Base-by-base conservation (phyloP, 2,329 filamentous ascomycete genomes). In the Aspergillus pseudotamarii region DNA sequence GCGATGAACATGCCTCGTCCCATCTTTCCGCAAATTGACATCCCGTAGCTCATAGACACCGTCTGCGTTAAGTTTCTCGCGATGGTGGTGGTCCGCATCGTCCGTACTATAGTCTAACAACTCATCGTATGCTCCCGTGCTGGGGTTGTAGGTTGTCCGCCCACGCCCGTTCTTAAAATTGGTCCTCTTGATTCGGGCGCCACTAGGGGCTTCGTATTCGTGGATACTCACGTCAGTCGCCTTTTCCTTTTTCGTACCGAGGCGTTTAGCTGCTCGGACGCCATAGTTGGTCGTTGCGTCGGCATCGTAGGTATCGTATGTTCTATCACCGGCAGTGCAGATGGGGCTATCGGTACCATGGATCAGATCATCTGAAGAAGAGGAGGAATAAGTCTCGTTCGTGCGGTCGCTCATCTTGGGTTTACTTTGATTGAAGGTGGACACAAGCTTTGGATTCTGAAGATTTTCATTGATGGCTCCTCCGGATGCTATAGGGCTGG, bases 181-280 rank as follows among this genome's bases (percentile, higher is more conserved):
- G 14, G 28, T 30, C 11, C 2, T 14, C 10, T 51, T 51, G 26
- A 32, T 4, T 10, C 14, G 1, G 16, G 14, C 14, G n/a, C 48
- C 48, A 19, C 16, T 2, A 9, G 28, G 2, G 2, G 48, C 8
- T 19, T 51, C 48, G 6, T 32, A 19, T 51, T 30, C 48, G 14
- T 28, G 16, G 11, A 10, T 30, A 2, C 23, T 30, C 26, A 51
- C 2, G 26, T 51, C 26, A 2, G 23, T 28, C 8, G 48, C 3
- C 3, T 1, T 30, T 0, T n/a, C 1, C 16, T 30, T 30, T 2
- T 32, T 10, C 0, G 14, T n/a, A n/a, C 9, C 5, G 28, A 30
- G 48, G 9, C 2, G 19, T 51, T 28, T 16, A 51, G 48, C 23
- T 12, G 0, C 48, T 10, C 14, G 14, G 21, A 32, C 26, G 6